phyloP scores from a whole-genome alignment of 2,329 filamentous ascomycete genomes.

The Orbilia ellipsospora region DNA sequence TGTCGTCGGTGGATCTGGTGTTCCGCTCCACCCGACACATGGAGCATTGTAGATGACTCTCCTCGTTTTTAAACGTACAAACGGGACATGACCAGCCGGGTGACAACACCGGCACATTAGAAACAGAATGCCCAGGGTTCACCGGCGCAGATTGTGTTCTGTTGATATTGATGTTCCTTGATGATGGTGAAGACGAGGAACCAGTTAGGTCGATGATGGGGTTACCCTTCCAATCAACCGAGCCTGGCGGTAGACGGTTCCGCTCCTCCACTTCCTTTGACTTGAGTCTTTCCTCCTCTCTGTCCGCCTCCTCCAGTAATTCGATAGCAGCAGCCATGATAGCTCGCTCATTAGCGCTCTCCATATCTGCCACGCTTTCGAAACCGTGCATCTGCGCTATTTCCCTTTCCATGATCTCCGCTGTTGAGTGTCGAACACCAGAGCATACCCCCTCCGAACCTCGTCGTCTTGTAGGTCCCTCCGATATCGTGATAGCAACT shows the following conservation, averaged over 20 bases:
- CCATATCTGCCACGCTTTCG: constrained; percentile 84
- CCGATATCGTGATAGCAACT: constrained; percentile 10
- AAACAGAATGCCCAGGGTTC: constrained; percentile 20
- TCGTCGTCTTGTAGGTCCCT: constrained; percentile 72
- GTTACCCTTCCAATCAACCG: not conserved
- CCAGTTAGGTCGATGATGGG: not conserved
- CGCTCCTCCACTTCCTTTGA: constrained; percentile 21
- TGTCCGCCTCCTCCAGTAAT: constrained; percentile 82
- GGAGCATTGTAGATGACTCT: constrained; percentile 49
- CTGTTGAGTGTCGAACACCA: constrained; percentile 78
- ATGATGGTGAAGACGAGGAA: not conserved
- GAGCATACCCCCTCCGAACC: constrained; percentile 77
- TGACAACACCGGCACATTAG: constrained; percentile 15
- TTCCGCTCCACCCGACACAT: constrained; percentile 37
- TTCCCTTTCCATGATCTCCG: constrained; percentile 72
- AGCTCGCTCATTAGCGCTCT: constrained; percentile 86
- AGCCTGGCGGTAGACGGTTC: not conserved
- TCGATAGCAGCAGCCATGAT: constrained; percentile 89
- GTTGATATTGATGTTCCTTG: not conserved
- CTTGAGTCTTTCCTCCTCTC: constrained; percentile 64
- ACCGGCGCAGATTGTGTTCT: constrained; percentile 45
- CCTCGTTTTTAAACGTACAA: constrained; percentile 49
- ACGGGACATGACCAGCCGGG: constrained; percentile 35
- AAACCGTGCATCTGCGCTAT: constrained; percentile 77
- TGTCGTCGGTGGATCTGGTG: constrained; percentile 25